phyloP scores from a whole-genome alignment of 768 basidiomycete species.

The Arthromyces matolae region DNA sequence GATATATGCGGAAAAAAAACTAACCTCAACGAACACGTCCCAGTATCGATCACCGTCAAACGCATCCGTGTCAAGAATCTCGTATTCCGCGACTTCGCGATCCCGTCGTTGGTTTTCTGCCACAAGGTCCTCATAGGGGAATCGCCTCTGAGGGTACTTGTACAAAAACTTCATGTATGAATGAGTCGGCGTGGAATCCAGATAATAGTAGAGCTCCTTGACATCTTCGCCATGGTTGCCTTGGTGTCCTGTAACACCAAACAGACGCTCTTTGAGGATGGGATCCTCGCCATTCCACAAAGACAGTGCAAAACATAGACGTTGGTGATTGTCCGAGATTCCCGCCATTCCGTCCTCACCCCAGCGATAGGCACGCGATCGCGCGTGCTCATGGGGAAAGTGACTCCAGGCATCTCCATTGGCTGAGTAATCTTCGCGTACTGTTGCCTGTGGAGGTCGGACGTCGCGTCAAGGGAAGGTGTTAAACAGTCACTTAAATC shows the following conservation, averaged over 20 bases:
- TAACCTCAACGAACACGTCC: slow-evolving; percentile 97
- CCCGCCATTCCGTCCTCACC: slow-evolving; percentile 98
- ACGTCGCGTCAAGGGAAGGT: slow-evolving; percentile 18
- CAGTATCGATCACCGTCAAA: slow-evolving; percentile 95
- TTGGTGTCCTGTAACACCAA: slow-evolving; percentile 94
- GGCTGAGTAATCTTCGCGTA: slow-evolving; percentile 96
- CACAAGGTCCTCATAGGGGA: slow-evolving; percentile 93
- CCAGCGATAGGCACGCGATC: slow-evolving; percentile 96
- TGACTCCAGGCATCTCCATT: slow-evolving; percentile 96
- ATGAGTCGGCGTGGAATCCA: slow-evolving; percentile 97
- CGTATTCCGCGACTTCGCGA: slow-evolving; percentile 87
- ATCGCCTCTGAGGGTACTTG: slow-evolving; percentile 93
- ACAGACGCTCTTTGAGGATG: slow-evolving; percentile 95
- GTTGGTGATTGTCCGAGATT: slow-evolving; percentile 95
- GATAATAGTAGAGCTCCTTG: slow-evolving; percentile 98
- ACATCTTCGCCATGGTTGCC: slow-evolving; percentile 99
- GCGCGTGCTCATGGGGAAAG: slow-evolving; percentile 90
- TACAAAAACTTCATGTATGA: slow-evolving; percentile 99
- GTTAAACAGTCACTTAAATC: not conserved
- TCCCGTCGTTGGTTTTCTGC: slow-evolving; percentile 77
- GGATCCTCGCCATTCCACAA: slow-evolving; percentile 95
- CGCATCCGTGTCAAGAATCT: slow-evolving; percentile 87
- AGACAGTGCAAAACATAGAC: slow-evolving; percentile 84
- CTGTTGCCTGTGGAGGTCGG: slow-evolving; percentile 69
- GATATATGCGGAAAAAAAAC: slow-evolving; percentile 20